Conservation (phyloP, 768 basidiomycete genomes). For the Crucibulum laeve region DNA sequence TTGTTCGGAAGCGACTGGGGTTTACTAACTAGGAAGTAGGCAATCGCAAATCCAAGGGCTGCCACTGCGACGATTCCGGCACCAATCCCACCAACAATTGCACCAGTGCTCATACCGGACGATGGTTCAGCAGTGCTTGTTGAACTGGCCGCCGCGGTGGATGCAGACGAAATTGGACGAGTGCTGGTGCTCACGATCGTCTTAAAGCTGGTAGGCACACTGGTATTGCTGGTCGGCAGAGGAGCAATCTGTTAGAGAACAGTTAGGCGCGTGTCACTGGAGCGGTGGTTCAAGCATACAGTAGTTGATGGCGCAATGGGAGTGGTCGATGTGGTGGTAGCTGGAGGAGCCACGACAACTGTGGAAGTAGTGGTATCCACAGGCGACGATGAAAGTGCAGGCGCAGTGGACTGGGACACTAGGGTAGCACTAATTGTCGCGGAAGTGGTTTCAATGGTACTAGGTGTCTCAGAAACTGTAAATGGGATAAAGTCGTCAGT, state of each 20-base stretch:
- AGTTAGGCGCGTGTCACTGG: neutral
- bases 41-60: constrained; percentile 32
- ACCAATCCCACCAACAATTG: constrained; percentile 33
- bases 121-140: constrained; percentile 6
- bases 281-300: neutral
- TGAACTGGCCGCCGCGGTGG: neutral
- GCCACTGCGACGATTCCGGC: constrained; percentile 42
- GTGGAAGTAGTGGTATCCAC: neutral
- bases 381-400: neutral
- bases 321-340: neutral
- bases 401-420: too few species aligned
- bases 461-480: too few species aligned
- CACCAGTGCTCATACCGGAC: constrained; percentile 15
- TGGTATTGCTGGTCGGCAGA: neutral
- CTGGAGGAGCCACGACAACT: neutral
- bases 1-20: constrained; percentile 1
- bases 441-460: too few species aligned
- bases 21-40: constrained; percentile 46
- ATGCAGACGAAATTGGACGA: neutral
- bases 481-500: too few species aligned
- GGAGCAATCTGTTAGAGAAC: neutral
- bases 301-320: neutral
- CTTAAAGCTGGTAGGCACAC: neutral
- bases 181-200: neutral
- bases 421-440: too few species aligned